Percentiles rank a stretch among this genome's conserved stretches.
Conservation (phyloP, 2,329 filamentous ascomycete species). For the Orbilia javanica region DNA sequence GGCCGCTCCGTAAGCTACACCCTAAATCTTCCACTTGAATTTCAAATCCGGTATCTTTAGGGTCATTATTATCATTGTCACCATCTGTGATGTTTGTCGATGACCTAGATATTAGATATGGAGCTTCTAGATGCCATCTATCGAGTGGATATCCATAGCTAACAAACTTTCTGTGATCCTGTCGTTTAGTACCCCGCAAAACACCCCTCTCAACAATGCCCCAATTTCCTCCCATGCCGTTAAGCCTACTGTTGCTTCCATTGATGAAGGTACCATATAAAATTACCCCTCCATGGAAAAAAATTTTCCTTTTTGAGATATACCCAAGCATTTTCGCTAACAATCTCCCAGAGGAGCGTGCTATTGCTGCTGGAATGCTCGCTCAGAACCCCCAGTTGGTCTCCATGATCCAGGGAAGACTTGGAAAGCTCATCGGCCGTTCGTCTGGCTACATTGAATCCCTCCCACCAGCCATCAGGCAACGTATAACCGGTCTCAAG, state of each 20-base stretch:
- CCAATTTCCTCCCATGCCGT: slow-evolving; percentile 98
- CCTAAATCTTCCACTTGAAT: slow-evolving; percentile 47
- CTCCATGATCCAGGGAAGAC: slow-evolving; percentile 97
- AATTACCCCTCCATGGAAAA: slow-evolving; percentile 37
- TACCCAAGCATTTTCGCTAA: neutral
- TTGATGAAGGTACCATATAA: slow-evolving; percentile 85
- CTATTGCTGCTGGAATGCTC: slow-evolving; percentile 88
- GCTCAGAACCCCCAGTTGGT: slow-evolving; percentile 95
- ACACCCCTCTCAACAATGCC: slow-evolving; percentile 94
- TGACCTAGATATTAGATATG: slow-evolving; percentile 47
- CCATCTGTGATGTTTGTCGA: slow-evolving; percentile 60
- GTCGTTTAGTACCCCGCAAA: slow-evolving; percentile 88
- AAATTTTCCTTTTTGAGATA: slow-evolving; percentile 52
- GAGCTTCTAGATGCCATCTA: slow-evolving; percentile 54
- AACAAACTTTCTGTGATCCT: slow-evolving; percentile 62
- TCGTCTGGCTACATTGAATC: slow-evolving; percentile 99
- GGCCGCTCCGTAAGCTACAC: slow-evolving; percentile 72
- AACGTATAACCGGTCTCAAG: slow-evolving; percentile 93
- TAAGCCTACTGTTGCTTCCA: slow-evolving; percentile 91
- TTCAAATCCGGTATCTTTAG: slow-evolving; percentile 57
- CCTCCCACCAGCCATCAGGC: slow-evolving; percentile 87
- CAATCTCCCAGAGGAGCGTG: slow-evolving; percentile 73
- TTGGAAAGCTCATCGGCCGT: slow-evolving; percentile 90
- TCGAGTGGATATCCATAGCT: slow-evolving; percentile 66
- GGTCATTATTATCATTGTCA: slow-evolving; percentile 62